phyloP scores from a whole-genome alignment of 306 rosid genomes.

The Coriaria nepalensis region DNA sequence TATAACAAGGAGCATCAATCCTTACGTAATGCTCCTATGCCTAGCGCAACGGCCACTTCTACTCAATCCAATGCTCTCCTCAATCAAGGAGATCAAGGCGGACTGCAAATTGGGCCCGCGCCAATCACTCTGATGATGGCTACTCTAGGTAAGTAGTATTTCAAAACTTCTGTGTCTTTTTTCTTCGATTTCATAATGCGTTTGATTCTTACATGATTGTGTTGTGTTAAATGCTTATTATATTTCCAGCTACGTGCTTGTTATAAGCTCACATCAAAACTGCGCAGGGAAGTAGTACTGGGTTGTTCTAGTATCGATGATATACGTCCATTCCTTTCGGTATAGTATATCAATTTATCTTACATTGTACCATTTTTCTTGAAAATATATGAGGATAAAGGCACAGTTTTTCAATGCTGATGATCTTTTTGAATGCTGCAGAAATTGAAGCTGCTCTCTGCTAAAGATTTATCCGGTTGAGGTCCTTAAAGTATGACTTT shows the following conservation, averaged over 20 bases:
- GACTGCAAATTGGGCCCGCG: conserved; percentile 77
- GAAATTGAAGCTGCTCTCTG: conserved; percentile 64
- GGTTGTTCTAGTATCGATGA: conserved; percentile 71
- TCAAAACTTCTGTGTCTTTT: background rate
- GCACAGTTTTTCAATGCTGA: conserved; percentile 1
- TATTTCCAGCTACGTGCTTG: conserved; percentile 76
- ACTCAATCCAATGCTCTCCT: conserved; percentile 38
- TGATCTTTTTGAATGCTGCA: conserved; percentile 26
- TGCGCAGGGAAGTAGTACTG: conserved; percentile 71
- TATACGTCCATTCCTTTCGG: conserved; percentile 66
- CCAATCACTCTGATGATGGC: conserved; percentile 66
- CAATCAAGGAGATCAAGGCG: conserved; percentile 70
- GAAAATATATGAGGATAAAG: background rate
- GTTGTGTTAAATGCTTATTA: conserved; percentile 5
- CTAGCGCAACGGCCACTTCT: conserved; percentile 16
- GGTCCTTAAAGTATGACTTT: conserved; percentile 29
- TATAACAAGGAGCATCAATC: too few relatives aligned
- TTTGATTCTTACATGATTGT: conserved; percentile 10
- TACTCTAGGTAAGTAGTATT: conserved; percentile 46
- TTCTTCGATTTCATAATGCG: background rate
- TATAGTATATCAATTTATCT: conserved; percentile 19
- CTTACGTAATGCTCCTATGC: conserved; percentile 7
- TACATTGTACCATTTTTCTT: background rate
- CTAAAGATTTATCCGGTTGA: conserved; percentile 11
- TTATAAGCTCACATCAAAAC: conserved; percentile 72